Evolutionary conservation across 2,329 filamentous ascomycete genomes (phyloP), one percentile per base, ranked within the genome.

Genomic region (Pyricularia grisea): DNA sequence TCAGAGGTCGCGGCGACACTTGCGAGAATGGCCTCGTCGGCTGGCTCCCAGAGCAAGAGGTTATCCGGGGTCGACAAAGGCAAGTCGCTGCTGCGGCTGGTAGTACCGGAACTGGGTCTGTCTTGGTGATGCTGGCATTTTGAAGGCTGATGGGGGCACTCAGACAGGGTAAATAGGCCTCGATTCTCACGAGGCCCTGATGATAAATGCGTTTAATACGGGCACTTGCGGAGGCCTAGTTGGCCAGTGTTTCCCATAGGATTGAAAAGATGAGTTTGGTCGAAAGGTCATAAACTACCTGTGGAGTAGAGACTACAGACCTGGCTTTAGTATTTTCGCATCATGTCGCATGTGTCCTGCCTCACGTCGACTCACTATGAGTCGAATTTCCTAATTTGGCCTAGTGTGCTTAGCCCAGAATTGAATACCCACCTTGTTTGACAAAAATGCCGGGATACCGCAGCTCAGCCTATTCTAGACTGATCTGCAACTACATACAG

Each of bases 51-150:
- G 27, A 61, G 14, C 27, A 17, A 33, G 28, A 9, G 27, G 66
- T 67, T 58, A 67, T 50, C 66, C 66, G 25, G 66, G 10, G 50
- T 61, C 66, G 66, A 61, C 17, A 20, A 67, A 20, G 28, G n/a
- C 66, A 60, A 23, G 2, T 58, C 50, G 66, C 66, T 67, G 66
- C 42, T 61, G 42, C 66, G 66, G 27, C 50, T 61, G 50, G 66
- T 25, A 67, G 50, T 30, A 61, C 6, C 2, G 9, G 50, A 28
- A 20, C 25, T 17, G 11, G 66, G 50, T 6, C 27, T 36, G 27
- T 28, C 66, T 67, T 31, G 66, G 66, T 17, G 17, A n/a, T 20
- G n/a, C 27, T 10, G n/a, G 25, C 55, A 61, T 67, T 50, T 28
- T 61, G 66, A 23, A 20, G 33, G 50, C 50, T 50, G 55, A n/a